A percentile compares a stretch with the other conserved stretches of the same genome.
Conservation (phyloP, 2,329 filamentous ascomycete genomes). For the Sclerotiophoma versabilis region DNA sequence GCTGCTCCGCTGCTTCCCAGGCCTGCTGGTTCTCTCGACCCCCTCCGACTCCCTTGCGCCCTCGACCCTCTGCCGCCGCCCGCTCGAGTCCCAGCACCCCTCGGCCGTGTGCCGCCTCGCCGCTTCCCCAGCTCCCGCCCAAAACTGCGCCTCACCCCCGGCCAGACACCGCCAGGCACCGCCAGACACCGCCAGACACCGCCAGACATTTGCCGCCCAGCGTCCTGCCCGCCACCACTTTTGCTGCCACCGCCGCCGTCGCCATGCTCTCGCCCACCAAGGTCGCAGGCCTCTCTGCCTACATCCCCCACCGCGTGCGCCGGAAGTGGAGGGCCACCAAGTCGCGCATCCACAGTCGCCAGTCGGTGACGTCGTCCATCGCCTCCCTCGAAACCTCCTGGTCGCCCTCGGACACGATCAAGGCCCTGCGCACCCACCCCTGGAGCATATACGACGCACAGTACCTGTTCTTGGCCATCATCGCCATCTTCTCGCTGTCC, state of each 20-base stretch:
- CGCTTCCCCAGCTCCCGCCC: constrained; percentile 15
- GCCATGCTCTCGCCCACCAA: constrained; percentile 53
- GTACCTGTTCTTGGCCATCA: constrained; percentile 75
- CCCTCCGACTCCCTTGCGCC: constrained; percentile 3
- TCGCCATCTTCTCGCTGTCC: constrained; percentile 82
- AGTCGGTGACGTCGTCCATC: constrained; percentile 74
- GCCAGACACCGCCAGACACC: constrained; percentile 36
- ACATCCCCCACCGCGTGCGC: constrained; percentile 70
- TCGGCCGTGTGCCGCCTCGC: constrained; percentile 34
- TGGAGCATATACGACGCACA: constrained; percentile 87
- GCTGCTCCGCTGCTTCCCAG: constrained; percentile 27
- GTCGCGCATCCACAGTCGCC: constrained; percentile 71
- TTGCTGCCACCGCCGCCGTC: constrained; percentile 37
- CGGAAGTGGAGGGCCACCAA: constrained; percentile 66
- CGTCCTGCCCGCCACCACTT: constrained; percentile 8
- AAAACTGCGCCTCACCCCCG: constrained; percentile 14
- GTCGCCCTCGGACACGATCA: constrained; percentile 78
- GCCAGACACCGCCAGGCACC: constrained; percentile 37
- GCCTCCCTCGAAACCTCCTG: constrained; percentile 81
- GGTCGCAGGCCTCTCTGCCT: constrained; percentile 57
- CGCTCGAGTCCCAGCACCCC: constrained; percentile 19
- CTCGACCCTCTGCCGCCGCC: constrained; percentile 4
- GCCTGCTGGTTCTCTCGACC: constrained; percentile 19
- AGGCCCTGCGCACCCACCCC: constrained; percentile 75
- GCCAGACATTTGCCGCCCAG: constrained; percentile 35